Evolutionary conservation across 495 filamentous ascomycete species (phyloP).

Genomic region (Xylaria cubensis): DNA sequence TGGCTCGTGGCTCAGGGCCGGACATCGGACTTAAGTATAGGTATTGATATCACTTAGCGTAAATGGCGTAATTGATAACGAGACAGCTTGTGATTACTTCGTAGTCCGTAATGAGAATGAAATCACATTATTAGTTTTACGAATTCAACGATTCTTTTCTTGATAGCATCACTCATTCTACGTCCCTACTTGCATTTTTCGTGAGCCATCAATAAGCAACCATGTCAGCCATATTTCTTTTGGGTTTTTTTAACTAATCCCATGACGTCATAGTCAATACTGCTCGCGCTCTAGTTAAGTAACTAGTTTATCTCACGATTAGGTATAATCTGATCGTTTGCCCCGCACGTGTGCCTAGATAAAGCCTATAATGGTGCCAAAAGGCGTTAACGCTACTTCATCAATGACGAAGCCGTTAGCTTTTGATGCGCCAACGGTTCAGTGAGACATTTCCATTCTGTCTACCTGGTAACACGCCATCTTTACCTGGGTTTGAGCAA

Average conservation of each 20-base stretch:
- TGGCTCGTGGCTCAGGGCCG: too few relatives aligned
- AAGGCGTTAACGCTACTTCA: background rate
- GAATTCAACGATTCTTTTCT: background rate
- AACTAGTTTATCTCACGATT: too few relatives aligned
- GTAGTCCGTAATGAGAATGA: too few relatives aligned
- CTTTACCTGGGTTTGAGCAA: background rate
- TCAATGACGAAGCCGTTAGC: background rate
- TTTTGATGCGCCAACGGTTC: background rate
- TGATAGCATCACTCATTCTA: too few relatives aligned
- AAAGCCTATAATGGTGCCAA: too few relatives aligned
- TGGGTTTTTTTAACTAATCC: too few relatives aligned
- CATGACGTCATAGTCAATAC: background rate
- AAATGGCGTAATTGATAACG: background rate
- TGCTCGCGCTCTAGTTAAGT: background rate
- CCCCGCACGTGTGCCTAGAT: background rate
- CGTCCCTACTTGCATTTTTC: too few relatives aligned
- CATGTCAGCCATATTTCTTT: too few relatives aligned
- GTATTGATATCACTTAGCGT: background rate
- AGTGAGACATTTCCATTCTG: background rate
- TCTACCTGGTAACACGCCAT: background rate
- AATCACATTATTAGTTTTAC: background rate
- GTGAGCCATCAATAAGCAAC: too few relatives aligned
- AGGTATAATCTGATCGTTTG: background rate
- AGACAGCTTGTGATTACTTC: background rate
- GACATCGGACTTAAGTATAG: background rate